Evolutionary conservation across 306 rosid genomes (phyloP), one percentile per base, ranked within the genome.

Genomic region (Pyrus bretschneideri): DNA sequence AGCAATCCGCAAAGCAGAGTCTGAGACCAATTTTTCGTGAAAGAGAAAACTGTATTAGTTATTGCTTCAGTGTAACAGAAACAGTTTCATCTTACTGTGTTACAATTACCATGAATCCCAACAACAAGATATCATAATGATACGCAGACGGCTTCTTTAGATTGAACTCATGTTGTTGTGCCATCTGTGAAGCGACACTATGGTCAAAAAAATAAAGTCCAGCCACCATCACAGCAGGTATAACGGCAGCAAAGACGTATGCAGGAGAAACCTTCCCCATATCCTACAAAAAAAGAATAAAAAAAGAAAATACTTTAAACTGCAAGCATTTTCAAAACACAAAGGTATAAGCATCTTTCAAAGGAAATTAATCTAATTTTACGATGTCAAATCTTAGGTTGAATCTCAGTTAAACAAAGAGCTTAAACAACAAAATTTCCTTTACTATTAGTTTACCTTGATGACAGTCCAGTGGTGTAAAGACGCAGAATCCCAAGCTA

Each of bases 151-250:
- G 96, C 27, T 90, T 94, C 86, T 81, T 87, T 11, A 91, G 89
- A 82, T 94, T 94, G 85, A 94, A 94, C 81, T 94, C 98, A 83
- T 91, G 89, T 80, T 88, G 97, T 46, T 93, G 98, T 31, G 96
- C 93, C 86, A 93, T 1, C 65, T 93, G 98, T 11, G 97, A 87
- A 70, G 98, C 98, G n/a, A 93, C 98, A 42, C 88, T 82, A 17
- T 91, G 98, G 74, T 93, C 96, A 46, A 94, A 94, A 86, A 91
- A 94, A 83, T 94, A 94, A 59, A 91, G 96, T 61, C 94, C 98
- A 0, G 98, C 89, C 35, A 94, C 81, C 98, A 94, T 90, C 70
- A 87, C 17, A 54, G 98, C 96, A 9, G 96, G 98, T 78, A 94
- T 67, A 42, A 90, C 74, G 25, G 97, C 97, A 11, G 84, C 89